Percentiles rank a stretch among this genome's conserved stretches.
phyloP scores from a whole-genome alignment of 345 rosid genomes.

The Murraya paniculata region DNA sequence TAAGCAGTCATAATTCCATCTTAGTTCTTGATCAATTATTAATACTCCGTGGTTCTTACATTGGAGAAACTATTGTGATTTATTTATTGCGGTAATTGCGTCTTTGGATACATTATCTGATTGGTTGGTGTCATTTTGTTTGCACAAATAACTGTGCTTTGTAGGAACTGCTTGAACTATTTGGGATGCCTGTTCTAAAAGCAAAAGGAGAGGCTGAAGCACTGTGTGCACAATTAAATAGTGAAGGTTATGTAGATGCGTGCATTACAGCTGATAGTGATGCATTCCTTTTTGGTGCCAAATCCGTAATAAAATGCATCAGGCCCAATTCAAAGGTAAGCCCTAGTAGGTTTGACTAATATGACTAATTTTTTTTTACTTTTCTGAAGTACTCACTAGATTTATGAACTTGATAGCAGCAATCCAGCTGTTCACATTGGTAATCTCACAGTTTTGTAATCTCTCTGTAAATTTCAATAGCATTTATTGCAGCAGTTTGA shows the following conservation, averaged over 20 bases:
- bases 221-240: conserved; percentile 78
- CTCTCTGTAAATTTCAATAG: background rate
- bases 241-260: conserved; percentile 75
- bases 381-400: background rate
- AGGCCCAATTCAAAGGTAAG: conserved; percentile 73
- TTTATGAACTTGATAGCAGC: background rate
- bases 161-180: conserved; percentile 73
- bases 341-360: background rate
- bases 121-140: background rate
- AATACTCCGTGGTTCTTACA: background rate
- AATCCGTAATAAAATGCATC: conserved; percentile 71
- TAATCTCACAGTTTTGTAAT: background rate
- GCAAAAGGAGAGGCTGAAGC: conserved; percentile 96
- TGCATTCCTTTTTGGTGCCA: conserved; percentile 90
- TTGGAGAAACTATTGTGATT: background rate
- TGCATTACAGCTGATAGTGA: conserved; percentile 94
- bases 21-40: background rate
- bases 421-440: background rate
- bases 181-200: conserved; percentile 82
- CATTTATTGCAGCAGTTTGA: background rate
- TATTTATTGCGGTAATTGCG: background rate
- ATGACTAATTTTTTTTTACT: background rate
- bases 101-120: background rate
- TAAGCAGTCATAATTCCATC: background rate
- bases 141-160: background rate